A percentile compares a stretch with the other conserved stretches of the same genome.
phyloP scores from a whole-genome alignment of 1,284 basidiomycete species.

The Austroboletus niveus region DNA sequence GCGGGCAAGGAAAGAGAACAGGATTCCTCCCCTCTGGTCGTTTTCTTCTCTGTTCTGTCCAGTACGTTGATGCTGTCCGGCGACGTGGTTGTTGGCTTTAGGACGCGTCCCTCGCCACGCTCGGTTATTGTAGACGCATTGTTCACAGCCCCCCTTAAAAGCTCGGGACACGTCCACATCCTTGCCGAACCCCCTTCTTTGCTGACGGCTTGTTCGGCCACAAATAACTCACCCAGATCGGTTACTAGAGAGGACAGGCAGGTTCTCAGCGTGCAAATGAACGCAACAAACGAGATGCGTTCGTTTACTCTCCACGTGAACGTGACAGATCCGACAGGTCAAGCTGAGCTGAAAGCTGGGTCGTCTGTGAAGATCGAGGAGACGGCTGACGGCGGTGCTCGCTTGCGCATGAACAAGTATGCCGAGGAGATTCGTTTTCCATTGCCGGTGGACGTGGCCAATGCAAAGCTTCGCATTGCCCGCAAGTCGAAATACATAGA shows the following conservation, averaged over 20 bases:
- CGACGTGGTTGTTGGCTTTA: conserved; percentile 26
- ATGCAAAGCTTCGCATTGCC: conserved; percentile 43
- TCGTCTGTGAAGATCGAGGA: conserved; percentile 20
- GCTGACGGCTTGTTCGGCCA: not conserved
- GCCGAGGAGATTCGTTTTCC: conserved; percentile 21
- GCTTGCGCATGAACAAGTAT: conserved; percentile 20
- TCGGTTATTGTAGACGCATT: conserved; percentile 20
- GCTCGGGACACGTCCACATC: conserved; percentile 35
- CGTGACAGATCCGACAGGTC: conserved; percentile 21
- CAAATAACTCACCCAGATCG: not conserved
- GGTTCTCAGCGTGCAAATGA: conserved; percentile 15
- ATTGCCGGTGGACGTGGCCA: conserved; percentile 35
- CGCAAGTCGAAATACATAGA: conserved; percentile 54
- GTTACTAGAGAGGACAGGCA: not conserved
- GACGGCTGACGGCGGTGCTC: not conserved
- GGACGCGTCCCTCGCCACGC: conserved; percentile 29
- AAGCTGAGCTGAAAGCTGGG: conserved; percentile 17
- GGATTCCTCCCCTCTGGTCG: conserved; percentile 36
- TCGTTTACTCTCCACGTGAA: conserved; percentile 21
- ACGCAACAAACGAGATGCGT: conserved; percentile 15
- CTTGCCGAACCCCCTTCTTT: conserved; percentile 18
- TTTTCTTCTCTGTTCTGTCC: conserved; percentile 39
- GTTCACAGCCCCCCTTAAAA: conserved; percentile 31
- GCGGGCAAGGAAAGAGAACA: conserved; percentile 36
- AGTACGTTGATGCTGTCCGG: conserved; percentile 30